Percentiles rank a stretch among this genome's conserved stretches.
These are phyloP conservation scores for Saccharomyces mikatae DNA, from an alignment of 805 yeast genomes.

Conservation along the genomic window DNA sequence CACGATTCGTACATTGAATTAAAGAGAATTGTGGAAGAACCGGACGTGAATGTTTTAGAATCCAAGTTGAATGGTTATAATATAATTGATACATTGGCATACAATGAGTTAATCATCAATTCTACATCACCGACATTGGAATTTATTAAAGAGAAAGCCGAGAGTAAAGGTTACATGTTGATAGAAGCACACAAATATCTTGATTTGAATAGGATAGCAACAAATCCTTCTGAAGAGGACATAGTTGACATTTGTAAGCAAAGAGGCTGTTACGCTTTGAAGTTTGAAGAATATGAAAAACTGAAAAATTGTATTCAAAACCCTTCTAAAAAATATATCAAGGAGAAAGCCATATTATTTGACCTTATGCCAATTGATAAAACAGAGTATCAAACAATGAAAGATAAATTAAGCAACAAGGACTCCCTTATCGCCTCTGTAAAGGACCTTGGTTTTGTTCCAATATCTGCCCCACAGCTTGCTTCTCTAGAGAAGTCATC, in stretches of 20 bases:
- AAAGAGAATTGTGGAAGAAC: constrained; percentile 4
- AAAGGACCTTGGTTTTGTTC: constrained; percentile 10
- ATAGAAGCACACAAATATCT: constrained; percentile 11
- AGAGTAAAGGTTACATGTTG: constrained; percentile 17
- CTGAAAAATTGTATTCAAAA: constrained; percentile 13
- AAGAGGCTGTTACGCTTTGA: neutral
- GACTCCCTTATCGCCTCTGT: constrained; percentile 8
- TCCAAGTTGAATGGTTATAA: constrained; percentile 7
- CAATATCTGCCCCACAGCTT: constrained; percentile 11
- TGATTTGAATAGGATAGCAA: constrained; percentile 8
- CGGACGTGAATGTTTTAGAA: constrained; percentile 9
- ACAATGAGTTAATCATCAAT: neutral
- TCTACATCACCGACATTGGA: constrained; percentile 15
- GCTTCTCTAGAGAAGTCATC: constrained; percentile 3
- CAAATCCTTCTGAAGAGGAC: constrained; percentile 11
- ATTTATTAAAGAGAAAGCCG: constrained; percentile 22
- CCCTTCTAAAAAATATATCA: constrained; percentile 18
- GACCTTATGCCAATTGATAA: constrained; percentile 11
- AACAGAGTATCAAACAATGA: constrained; percentile 8
- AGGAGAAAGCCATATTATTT: constrained; percentile 13
- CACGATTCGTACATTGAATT: constrained; percentile 1
- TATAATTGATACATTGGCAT: neutral
- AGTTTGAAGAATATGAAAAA: constrained; percentile 16
- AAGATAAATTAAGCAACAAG: constrained; percentile 4
- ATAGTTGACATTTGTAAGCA: neutral